phyloP scores from a whole-genome alignment of 805 yeast species.

The Cyberlindnera euphorbiiphila region DNA sequence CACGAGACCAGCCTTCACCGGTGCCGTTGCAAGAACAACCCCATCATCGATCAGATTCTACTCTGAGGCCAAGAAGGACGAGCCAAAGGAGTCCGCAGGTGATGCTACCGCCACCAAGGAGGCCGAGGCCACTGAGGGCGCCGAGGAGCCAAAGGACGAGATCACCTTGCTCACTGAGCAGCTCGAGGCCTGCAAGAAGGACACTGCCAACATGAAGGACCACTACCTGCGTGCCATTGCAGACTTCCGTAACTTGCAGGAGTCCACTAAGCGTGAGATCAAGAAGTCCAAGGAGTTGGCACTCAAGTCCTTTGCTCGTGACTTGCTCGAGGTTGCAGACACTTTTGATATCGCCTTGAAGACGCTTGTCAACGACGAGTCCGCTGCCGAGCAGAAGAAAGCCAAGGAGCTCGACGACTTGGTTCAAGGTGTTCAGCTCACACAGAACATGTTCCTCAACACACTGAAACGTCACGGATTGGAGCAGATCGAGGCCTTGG shows the following conservation, averaged over 20 bases:
- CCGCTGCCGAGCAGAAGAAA: slow-evolving; percentile 24
- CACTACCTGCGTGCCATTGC: slow-evolving; percentile 27
- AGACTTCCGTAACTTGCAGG: slow-evolving; percentile 30
- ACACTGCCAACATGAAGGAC: slow-evolving; percentile 27
- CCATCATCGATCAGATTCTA: slow-evolving; percentile 24
- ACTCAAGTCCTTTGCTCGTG: slow-evolving; percentile 28
- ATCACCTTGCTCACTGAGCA: slow-evolving; percentile 18
- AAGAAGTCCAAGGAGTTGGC: slow-evolving; percentile 29
- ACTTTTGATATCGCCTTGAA: slow-evolving; percentile 30
- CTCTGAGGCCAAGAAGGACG: slow-evolving; percentile 27
- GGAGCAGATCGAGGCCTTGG: slow-evolving; percentile 45
- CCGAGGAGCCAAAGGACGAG: slow-evolving; percentile 25
- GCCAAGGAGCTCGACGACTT: slow-evolving; percentile 42
- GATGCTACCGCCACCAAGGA: too few relatives aligned
- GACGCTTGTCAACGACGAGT: slow-evolving; percentile 25
- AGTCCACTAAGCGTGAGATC: slow-evolving; percentile 29
- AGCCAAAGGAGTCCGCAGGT: slow-evolving; percentile 7
- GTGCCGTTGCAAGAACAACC: slow-evolving; percentile 8
- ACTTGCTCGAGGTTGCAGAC: slow-evolving; percentile 27
- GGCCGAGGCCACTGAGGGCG: slow-evolving; percentile 13
- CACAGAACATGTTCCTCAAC: slow-evolving; percentile 45
- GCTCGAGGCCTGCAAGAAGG: slow-evolving; percentile 24
- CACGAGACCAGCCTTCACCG: slow-evolving; percentile 9
- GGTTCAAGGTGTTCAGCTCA: slow-evolving; percentile 49
- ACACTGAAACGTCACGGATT: slow-evolving; percentile 48